phyloP scores from a whole-genome alignment of 2,329 filamentous ascomycete species.

The Penicillium verrucosum region DNA sequence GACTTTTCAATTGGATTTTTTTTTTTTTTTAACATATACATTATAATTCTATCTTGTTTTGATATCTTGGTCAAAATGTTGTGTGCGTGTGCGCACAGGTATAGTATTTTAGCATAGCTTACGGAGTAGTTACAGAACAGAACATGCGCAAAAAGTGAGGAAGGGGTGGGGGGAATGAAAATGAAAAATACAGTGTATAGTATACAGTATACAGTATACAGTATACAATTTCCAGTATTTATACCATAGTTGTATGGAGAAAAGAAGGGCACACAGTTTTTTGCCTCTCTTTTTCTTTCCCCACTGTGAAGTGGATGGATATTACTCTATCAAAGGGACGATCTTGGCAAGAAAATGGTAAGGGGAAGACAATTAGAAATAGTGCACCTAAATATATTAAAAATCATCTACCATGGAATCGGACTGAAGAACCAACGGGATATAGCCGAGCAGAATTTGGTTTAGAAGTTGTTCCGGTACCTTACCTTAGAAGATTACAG shows the following conservation, averaged over 20 bases:
- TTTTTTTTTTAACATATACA: neutral
- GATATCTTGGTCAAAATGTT: neutral
- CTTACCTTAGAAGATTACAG: neutral
- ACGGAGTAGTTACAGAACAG: neutral
- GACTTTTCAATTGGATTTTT: neutral
- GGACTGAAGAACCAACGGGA: constrained; percentile 10
- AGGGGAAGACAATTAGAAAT: neutral
- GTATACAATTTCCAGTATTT: constrained; percentile 1
- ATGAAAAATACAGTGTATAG: constrained; percentile 4
- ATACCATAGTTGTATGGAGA: constrained; percentile 3
- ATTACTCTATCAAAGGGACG: constrained; percentile 12
- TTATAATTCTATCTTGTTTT: neutral
- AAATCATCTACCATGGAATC: constrained; percentile 13
- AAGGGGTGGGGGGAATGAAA: neutral
- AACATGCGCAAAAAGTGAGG: neutral
- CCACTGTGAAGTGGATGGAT: constrained; percentile 16
- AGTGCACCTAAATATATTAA: neutral
- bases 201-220: neutral
- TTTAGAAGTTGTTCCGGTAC: constrained; percentile 4
- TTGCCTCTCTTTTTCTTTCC: constrained; percentile 14
- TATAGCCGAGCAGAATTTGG: constrained; percentile 16
- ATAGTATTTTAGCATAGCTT: neutral
- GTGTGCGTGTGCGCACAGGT: neutral
- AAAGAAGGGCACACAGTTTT: constrained; percentile 16
- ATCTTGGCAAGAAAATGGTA: constrained; percentile 18